Percentiles rank a stretch among this genome's conserved stretches.
phyloP scores from a whole-genome alignment of 371 early-diverging fungal genomes.

The Rhizopus sp. region DNA sequence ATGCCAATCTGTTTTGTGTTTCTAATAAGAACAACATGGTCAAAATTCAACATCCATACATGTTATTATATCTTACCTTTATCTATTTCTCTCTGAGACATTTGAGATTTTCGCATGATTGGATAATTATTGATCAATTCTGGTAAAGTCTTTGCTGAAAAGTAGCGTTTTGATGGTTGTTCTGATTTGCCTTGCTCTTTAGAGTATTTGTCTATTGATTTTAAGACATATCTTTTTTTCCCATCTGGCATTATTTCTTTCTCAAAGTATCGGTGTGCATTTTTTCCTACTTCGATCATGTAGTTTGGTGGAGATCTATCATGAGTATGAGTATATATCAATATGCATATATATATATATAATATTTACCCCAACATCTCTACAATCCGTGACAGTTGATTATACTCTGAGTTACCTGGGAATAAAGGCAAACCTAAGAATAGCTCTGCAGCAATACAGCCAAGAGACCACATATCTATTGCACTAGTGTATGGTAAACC shows the following conservation, averaged over 20 bases:
- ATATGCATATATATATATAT: neutral
- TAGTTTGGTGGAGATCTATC: conserved; percentile 76
- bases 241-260: conserved; percentile 46
- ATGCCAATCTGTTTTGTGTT: conserved; percentile 65
- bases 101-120: conserved; percentile 66
- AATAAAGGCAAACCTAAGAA: conserved; percentile 92
- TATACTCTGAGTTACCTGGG: conserved; percentile 96
- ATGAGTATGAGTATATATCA: neutral
- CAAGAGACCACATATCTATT: conserved; percentile 99
- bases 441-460: conserved; percentile 98
- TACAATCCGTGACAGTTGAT: conserved; percentile 91
- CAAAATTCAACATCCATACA: neutral
- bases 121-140: conserved; percentile 90
- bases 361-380: conserved; percentile 79
- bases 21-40: conserved; percentile 48
- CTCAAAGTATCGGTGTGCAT: conserved; percentile 82
- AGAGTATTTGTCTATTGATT: conserved; percentile 82
- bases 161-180: conserved; percentile 91
- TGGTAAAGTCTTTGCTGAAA: conserved; percentile 76
- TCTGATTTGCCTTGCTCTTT: conserved; percentile 74
- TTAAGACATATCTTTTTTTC: conserved; percentile 67
- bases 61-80: conserved; percentile 50
- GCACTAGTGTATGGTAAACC: conserved; percentile 86
- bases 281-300: conserved; percentile 93
- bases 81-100: conserved; percentile 71